These are phyloP conservation scores for Russula olivacea DNA, from an alignment of 768 basidiomycete species.

Conservation along the genomic window DNA sequence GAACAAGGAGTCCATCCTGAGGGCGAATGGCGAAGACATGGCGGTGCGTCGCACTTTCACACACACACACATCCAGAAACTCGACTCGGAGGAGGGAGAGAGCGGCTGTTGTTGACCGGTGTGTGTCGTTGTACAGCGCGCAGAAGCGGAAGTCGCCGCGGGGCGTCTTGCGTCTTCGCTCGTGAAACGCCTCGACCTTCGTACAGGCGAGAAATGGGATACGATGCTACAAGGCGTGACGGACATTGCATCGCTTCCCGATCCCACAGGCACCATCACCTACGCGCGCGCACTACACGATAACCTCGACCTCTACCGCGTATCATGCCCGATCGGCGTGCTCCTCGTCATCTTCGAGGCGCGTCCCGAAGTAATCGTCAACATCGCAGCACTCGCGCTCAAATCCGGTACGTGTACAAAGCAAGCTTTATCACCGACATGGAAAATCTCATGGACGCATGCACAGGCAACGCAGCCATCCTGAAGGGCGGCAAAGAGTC, in stretches of 20 bases:
- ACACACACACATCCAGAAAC: too few species aligned
- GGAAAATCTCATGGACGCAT: too few species aligned
- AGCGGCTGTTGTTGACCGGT: not conserved
- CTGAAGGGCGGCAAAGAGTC: slow-evolving; percentile 98
- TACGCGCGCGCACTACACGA: slow-evolving; percentile 92
- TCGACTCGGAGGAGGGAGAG: too few species aligned
- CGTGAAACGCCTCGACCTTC: slow-evolving; percentile 79
- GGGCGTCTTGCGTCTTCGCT: slow-evolving; percentile 81
- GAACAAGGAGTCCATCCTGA: slow-evolving; percentile 62
- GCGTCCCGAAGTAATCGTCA: slow-evolving; percentile 94
- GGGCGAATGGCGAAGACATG: slow-evolving; percentile 78
- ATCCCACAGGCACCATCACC: slow-evolving; percentile 80
- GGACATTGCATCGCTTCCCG: slow-evolving; percentile 80
- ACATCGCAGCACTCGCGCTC: slow-evolving; percentile 92
- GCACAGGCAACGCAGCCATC: slow-evolving; percentile 88
- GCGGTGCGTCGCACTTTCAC: slow-evolving; percentile 35
- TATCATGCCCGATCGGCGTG: slow-evolving; percentile 95
- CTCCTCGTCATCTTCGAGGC: slow-evolving; percentile 96
- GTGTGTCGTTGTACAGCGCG: slow-evolving; percentile 63
- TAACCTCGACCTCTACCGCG: slow-evolving; percentile 80
- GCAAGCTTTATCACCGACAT: too few species aligned
- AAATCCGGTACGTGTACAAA: slow-evolving; percentile 60
- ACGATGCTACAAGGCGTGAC: slow-evolving; percentile 86
- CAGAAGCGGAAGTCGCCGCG: slow-evolving; percentile 55
- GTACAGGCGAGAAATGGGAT: slow-evolving; percentile 82